phyloP scores from a whole-genome alignment of 139 green algal species.

The Chlorokybus atmophyticus region DNA sequence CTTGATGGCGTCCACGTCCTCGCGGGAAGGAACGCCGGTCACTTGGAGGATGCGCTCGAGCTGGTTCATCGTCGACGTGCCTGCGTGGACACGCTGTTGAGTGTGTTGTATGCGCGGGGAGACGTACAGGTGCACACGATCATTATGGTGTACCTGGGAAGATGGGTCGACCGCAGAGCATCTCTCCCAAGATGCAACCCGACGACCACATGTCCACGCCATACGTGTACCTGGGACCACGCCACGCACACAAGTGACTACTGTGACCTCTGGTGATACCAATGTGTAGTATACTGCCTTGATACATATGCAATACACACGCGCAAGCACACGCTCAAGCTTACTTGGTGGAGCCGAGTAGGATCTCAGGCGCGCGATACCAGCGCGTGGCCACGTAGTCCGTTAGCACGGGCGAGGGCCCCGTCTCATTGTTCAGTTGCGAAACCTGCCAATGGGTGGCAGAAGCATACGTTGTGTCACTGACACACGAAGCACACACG shows the following conservation, averaged over 20 bases:
- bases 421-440: slow-evolving; percentile 42
- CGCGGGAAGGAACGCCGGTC: slow-evolving; percentile 1
- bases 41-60: slow-evolving; percentile 24
- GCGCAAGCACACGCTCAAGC: too few species aligned
- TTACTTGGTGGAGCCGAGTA: slow-evolving; percentile 68
- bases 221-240: slow-evolving; percentile 81
- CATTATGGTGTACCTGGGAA: slow-evolving; percentile 4
- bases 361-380: slow-evolving; percentile 87
- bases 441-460: too few species aligned
- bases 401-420: slow-evolving; percentile 64
- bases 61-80: slow-evolving; percentile 75
- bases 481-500: too few species aligned
- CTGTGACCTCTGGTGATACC: too few species aligned
- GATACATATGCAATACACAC: too few species aligned
- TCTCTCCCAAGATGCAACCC: slow-evolving; percentile 94
- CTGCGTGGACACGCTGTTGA: slow-evolving; percentile 87
- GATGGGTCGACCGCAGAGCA: slow-evolving; percentile 57
- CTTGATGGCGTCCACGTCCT: slow-evolving; percentile 68
- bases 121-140: too few species aligned
- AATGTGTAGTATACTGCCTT: too few species aligned
- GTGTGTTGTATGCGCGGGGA: too few species aligned
- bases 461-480: too few species aligned
- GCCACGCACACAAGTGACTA: too few species aligned
- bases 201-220: slow-evolving; percentile 97
- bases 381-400: slow-evolving; percentile 98